Evolutionary conservation across 2,329 filamentous ascomycete species (phyloP).

Genomic region (Diaporthe sp.): DNA sequence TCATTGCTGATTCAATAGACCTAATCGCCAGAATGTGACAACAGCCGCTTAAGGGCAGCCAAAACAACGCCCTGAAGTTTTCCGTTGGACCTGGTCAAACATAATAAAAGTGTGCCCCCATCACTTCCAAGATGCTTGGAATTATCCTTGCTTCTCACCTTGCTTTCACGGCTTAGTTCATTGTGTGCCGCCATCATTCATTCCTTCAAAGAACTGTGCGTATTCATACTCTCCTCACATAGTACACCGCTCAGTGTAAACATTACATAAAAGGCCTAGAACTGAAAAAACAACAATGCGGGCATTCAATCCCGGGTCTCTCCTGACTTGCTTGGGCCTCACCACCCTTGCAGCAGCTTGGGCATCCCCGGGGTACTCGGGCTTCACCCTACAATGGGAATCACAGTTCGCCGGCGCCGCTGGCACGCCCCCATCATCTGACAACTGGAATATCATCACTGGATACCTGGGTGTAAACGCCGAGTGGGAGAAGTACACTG

Average conservation of each 20-base stretch:
- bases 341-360: constrained; percentile 47
- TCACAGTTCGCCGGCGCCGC: constrained; percentile 56
- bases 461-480: constrained; percentile 58
- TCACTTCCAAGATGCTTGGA: not conserved
- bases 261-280: not conserved
- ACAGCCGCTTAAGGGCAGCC: not conserved
- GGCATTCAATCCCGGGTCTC: not conserved
- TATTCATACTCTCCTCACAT: not conserved
- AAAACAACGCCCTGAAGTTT: not conserved
- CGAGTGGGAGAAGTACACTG: constrained; percentile 60
- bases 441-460: constrained; percentile 59
- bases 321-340: constrained; percentile 32
- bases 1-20: not conserved
- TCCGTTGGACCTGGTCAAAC: not conserved
- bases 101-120: not conserved
- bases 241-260: not conserved
- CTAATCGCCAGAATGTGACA: not conserved
- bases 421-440: constrained; percentile 49
- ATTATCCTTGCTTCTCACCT: not conserved
- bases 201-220: not conserved
- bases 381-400: constrained; percentile 56
- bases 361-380: constrained; percentile 50
- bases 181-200: not conserved
- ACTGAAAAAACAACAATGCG: not conserved
- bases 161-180: not conserved